phyloP scores from a whole-genome alignment of 176 grass and related monocot species.

The Cocos nucifera region DNA sequence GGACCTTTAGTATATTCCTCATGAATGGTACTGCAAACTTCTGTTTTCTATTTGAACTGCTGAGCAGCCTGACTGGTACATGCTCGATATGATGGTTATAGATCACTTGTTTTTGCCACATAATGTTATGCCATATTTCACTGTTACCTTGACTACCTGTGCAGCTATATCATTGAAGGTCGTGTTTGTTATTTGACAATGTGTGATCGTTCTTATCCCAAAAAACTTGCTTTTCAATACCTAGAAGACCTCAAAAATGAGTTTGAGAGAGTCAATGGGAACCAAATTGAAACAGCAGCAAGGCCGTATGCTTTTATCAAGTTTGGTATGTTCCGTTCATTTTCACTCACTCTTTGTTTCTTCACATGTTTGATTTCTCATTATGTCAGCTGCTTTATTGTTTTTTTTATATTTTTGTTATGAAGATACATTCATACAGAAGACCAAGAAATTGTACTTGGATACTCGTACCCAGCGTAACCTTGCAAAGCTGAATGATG shows the following conservation, averaged over 20 bases:
- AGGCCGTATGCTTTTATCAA: slow-evolving; percentile 97
- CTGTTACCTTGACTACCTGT: slow-evolving; percentile 23
- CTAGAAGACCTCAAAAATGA: slow-evolving; percentile 97
- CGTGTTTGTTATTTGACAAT: slow-evolving; percentile 93
- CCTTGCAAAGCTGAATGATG: slow-evolving; percentile 83
- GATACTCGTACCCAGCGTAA: slow-evolving; percentile 92
- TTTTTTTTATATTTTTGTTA: slow-evolving; percentile 1
- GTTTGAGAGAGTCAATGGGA: slow-evolving; percentile 85
- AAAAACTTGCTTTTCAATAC: slow-evolving; percentile 97
- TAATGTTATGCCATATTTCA: background rate
- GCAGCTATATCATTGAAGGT: slow-evolving; percentile 90
- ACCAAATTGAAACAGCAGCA: slow-evolving; percentile 91
- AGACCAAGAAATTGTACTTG: slow-evolving; percentile 88
- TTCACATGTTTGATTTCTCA: slow-evolving; percentile 4
- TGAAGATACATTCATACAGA: slow-evolving; percentile 95
- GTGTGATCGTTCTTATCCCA: slow-evolving; percentile 93
- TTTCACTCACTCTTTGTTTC: slow-evolving; percentile 7
- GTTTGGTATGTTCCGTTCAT: slow-evolving; percentile 40
- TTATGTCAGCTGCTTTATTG: slow-evolving; percentile 8
- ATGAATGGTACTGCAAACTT: no score
- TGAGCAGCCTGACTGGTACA: no score
- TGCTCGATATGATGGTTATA: no score
- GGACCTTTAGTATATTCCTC: no score
- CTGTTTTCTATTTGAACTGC: no score
- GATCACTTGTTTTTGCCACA: no score